Evolutionary conservation across 2,329 filamentous ascomycete genomes (phyloP), one percentile per base, ranked within the genome.

Genomic region (Phyllosticta paracitricarpa): DNA sequence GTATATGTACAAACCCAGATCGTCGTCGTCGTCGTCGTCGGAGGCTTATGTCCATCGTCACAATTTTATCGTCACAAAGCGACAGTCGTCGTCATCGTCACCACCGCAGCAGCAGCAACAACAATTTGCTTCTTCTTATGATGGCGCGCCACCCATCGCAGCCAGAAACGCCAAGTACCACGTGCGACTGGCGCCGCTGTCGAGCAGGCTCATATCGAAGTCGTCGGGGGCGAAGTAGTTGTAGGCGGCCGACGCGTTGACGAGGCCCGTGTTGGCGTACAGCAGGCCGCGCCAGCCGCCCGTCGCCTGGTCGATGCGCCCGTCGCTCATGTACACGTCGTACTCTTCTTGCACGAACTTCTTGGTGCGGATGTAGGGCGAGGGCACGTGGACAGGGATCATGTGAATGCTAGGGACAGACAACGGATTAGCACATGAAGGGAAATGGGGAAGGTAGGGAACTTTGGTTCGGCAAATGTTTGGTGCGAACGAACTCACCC

Each of bases 231-330:
- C 80, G 71, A 99, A 97, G 73, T 93, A 96, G 0, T 81, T 71
- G 79, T 84, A 97, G 24, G 89, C 84, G 6, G 81, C 76, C 58
- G 73, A 74, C 0, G 93, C 84, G 70, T 96, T 84, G 51, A 91
- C 79, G 7, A 92, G 84, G 0, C 90, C 91, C 53, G 90, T 81
- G 72, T 95, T 97, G 24, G 86, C 89, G 68, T 87, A 90, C 40
- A 97, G 73, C 19, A 97, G 84, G 0, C 93, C 90, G 71, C 84
- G 88, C 94, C 94, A 97, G 0, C 90, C 90, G 53, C 88, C 89
- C 6, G 78, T 75, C 5, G 91, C 84, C 0, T 76, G 71, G 57
- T 87, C 81, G 1, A 84, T 84, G 9, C 88, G 81, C 0, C 84
- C 84, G 24, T 84, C 77, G 58, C 81, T 81, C 73, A 97, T 97